Base-by-base conservation (phyloP, 208 protist species). In the Porcisia hertigi region DNA sequence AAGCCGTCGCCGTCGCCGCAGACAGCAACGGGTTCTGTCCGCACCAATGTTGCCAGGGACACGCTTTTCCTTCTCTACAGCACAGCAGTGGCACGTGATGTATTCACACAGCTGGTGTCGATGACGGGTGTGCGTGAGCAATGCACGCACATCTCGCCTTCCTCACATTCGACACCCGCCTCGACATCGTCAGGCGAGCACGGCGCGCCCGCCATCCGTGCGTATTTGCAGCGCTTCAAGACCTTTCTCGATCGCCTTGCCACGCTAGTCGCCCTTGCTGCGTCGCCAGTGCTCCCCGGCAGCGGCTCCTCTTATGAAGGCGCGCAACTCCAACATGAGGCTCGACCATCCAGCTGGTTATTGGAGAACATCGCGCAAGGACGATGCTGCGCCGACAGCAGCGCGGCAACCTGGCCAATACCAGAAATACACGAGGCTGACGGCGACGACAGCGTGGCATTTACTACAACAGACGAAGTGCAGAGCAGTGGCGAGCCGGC, bases 281-380 rank as follows among this genome's bases (percentile, higher is more conserved):
- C 71, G 23, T 25, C 66, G 6, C 77, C 72, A 36, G 45, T 52
- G 45, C 58, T 82, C 11, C 77, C 72, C 3, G 57, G 43, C n/a
- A 34, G 43, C 6, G n/a, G 3, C 53, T 25, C 54, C 30, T 53
- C 18, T 65, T 12, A 23, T 18, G 41, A 18, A 25, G 23, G 20
- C 18, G 34, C 41, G 1, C 45, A 47, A n/a, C n/a, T 16, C 77
- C 39, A 30, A 1, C 52, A 52, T 16, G 75, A 87, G 12, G 49
- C 71, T 11, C 83, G 83, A 5, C 73, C 83, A 34, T 65, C 74
- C 3, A 39, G 39, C 18, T 87, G 83, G 83, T 62, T 87, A n/a
- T 57, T 87, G 30, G 58, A 74, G 54, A 84, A 72, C 79, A 77
- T 87, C 16, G 75, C 65, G 11, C 57, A 80, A 45, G 53, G 60